A percentile compares a stretch with the other conserved stretches of the same genome.
Evolutionary conservation across 2,329 filamentous ascomycete genomes (phyloP).

Genomic region (Exophiala phaeomuriformis): DNA sequence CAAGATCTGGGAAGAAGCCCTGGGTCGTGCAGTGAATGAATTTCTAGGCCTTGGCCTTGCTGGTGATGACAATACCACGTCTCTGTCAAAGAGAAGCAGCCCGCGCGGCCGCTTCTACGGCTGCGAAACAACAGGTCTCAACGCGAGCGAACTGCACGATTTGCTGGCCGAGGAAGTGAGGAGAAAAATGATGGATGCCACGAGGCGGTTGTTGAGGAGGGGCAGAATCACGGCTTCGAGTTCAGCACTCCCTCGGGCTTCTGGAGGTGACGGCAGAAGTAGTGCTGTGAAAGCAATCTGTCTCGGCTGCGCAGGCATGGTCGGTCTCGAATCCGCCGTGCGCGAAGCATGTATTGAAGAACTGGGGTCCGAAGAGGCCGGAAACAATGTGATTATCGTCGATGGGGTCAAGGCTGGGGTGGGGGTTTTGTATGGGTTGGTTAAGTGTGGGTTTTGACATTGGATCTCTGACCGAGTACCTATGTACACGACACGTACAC

Average conservation of each 20-base stretch:
- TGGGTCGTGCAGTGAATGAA: slow-evolving; percentile 56
- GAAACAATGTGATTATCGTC: slow-evolving; percentile 58
- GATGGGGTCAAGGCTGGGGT: slow-evolving; percentile 62
- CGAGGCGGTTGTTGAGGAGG: slow-evolving; percentile 53
- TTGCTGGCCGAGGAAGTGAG: slow-evolving; percentile 57
- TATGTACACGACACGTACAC: background rate
- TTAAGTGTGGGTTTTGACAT: slow-evolving; percentile 17
- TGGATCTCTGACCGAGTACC: no score
- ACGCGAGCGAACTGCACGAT: slow-evolving; percentile 70
- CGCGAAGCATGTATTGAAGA: slow-evolving; percentile 59
- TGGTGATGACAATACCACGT: slow-evolving; percentile 23
- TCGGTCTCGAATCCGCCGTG: slow-evolving; percentile 71
- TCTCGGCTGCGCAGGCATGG: slow-evolving; percentile 88
- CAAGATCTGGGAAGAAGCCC: slow-evolving; percentile 68
- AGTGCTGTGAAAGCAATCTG: slow-evolving; percentile 55
- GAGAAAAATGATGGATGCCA: slow-evolving; percentile 61
- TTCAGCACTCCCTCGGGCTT: no score
- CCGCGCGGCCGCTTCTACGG: slow-evolving; percentile 58
- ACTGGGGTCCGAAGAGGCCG: slow-evolving; percentile 51
- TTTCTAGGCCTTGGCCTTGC: slow-evolving; percentile 46
- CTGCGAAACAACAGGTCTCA: slow-evolving; percentile 73
- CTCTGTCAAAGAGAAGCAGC: background rate
- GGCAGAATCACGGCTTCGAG: slow-evolving; percentile 21
- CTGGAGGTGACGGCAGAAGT: slow-evolving; percentile 20
- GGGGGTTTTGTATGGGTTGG: slow-evolving; percentile 17